These are phyloP conservation scores for Astrothelium macrocarpum DNA, from an alignment of 495 filamentous ascomycete species.

Conservation along the genomic window DNA sequence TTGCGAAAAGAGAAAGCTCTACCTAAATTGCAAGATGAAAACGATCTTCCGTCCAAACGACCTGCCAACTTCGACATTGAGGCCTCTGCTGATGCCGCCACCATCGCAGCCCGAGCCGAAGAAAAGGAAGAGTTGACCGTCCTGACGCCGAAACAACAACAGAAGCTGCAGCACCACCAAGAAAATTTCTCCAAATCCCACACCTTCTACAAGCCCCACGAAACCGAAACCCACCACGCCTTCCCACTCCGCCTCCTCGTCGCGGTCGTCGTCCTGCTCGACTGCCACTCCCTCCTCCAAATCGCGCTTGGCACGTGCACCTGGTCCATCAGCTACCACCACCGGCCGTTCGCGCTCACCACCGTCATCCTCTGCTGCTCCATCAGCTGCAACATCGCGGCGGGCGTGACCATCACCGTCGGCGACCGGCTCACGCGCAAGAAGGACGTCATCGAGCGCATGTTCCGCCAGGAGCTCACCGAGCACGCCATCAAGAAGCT, in stretches of 20 bases:
- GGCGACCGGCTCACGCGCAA: constrained; percentile 65
- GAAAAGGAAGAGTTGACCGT: constrained; percentile 48
- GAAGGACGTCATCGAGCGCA: constrained; percentile 68
- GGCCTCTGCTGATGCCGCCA: constrained; percentile 24
- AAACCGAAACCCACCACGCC: constrained; percentile 67
- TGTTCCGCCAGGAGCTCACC: constrained; percentile 64
- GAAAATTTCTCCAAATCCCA: constrained; percentile 65
- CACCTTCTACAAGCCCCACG: constrained; percentile 79
- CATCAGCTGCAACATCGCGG: constrained; percentile 61
- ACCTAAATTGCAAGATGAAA: constrained; percentile 56
- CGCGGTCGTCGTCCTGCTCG: constrained; percentile 62
- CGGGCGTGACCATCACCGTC: constrained; percentile 60
- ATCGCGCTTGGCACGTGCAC: constrained; percentile 66
- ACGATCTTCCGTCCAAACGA: constrained; percentile 48
- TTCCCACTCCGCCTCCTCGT: constrained; percentile 64
- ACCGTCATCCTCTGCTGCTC: constrained; percentile 70
- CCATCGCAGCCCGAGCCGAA: constrained; percentile 18
- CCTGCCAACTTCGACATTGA: constrained; percentile 1
- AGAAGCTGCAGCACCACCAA: constrained; percentile 58
- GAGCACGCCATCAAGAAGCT: constrained; percentile 62
- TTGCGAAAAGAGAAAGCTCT: constrained; percentile 52
- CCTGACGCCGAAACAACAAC: constrained; percentile 52
- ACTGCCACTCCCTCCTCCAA: constrained; percentile 64
- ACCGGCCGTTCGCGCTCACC: constrained; percentile 57
- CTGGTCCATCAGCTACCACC: constrained; percentile 56